A percentile compares a stretch with the other conserved stretches of the same genome.
Evolutionary conservation across 2,329 filamentous ascomycete genomes (phyloP).

Genomic region (Thelonectria blattea): DNA sequence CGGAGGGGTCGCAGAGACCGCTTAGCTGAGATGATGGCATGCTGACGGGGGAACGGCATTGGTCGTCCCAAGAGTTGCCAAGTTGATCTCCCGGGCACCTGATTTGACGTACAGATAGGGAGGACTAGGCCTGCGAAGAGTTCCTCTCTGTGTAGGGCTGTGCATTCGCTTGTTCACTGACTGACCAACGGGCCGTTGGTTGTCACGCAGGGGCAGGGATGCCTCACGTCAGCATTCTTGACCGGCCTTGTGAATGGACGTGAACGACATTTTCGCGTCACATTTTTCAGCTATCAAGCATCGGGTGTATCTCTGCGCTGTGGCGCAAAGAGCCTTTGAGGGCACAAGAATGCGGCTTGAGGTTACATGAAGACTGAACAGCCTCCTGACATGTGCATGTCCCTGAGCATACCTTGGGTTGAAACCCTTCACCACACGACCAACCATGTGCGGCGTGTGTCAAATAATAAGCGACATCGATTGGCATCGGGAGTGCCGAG

Average conservation of each 20-base stretch:
- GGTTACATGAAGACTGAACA: background rate
- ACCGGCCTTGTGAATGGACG: background rate
- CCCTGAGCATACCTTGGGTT: background rate
- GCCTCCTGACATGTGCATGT: too few species aligned
- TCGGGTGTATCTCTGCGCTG: background rate
- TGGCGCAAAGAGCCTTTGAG: background rate
- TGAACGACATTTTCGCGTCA: background rate
- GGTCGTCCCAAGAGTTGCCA: background rate
- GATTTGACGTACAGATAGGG: background rate
- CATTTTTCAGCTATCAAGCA: background rate
- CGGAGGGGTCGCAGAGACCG: too few species aligned
- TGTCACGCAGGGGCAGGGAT: background rate
- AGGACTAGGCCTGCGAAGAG: background rate
- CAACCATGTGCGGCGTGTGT: background rate
- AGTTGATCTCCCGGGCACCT: background rate
- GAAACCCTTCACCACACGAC: background rate
- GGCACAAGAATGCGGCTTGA: background rate
- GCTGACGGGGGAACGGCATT: background rate
- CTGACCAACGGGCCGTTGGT: too few species aligned
- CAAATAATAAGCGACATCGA: background rate
- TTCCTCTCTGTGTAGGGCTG: background rate
- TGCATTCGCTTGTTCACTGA: background rate
- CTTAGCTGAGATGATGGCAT: background rate
- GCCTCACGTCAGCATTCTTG: background rate
- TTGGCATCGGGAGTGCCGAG: background rate